phyloP scores from a whole-genome alignment of 2,329 filamentous ascomycete genomes.

The Blastomyces silverae region DNA sequence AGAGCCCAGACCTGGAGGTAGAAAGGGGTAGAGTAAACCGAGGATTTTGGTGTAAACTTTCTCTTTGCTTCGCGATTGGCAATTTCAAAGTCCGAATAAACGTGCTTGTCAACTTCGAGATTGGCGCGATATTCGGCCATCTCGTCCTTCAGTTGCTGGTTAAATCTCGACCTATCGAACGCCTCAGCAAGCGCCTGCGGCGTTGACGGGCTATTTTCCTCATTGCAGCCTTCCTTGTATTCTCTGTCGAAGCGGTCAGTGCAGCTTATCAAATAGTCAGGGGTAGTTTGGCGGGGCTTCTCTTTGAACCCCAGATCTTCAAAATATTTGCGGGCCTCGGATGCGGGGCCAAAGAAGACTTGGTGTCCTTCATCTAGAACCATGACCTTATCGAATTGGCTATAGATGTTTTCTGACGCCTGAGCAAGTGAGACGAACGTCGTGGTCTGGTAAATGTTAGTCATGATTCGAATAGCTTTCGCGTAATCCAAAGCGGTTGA shows the following conservation, averaged over 20 bases:
- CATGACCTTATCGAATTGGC: constrained; percentile 74
- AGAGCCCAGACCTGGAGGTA: constrained; percentile 56
- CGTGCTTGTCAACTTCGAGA: constrained; percentile 58
- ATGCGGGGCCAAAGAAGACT: constrained; percentile 65
- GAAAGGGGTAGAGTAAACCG: constrained; percentile 78
- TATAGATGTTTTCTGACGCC: constrained; percentile 73
- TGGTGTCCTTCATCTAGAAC: constrained; percentile 70
- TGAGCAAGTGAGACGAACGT: constrained; percentile 85
- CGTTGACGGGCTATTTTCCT: constrained; percentile 52
- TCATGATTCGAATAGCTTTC: constrained; percentile 69
- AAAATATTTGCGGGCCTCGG: constrained; percentile 65
- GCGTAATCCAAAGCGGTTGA: constrained; percentile 61
- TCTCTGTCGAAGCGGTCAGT: constrained; percentile 78
- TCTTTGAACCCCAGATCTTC: constrained; percentile 68
- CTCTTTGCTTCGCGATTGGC: constrained; percentile 75
- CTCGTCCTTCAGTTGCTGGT: constrained; percentile 37
- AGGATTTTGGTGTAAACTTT: constrained; percentile 60
- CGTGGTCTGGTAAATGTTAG: constrained; percentile 73
- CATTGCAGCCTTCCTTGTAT: constrained; percentile 57
- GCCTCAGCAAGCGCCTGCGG: constrained; percentile 59
- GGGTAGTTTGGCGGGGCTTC: constrained; percentile 69
- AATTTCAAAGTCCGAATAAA: constrained; percentile 67
- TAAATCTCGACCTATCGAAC: constrained; percentile 51
- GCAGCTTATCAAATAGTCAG: constrained; percentile 74
- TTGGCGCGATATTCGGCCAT: constrained; percentile 59